Conservation (phyloP, 768 basidiomycete species). For the Punctularia strigosozonata region DNA sequence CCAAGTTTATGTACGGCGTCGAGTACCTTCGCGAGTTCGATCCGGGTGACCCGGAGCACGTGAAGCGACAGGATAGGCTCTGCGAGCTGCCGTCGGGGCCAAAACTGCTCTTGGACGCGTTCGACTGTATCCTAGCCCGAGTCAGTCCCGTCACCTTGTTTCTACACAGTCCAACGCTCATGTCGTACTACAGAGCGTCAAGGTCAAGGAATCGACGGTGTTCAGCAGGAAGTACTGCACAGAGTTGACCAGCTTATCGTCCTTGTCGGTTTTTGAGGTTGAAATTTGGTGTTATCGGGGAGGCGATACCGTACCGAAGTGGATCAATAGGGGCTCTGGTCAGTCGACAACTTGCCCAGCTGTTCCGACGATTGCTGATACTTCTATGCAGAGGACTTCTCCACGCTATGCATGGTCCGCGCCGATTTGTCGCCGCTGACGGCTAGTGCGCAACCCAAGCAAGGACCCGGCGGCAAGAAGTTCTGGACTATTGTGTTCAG, state of each 20-base stretch:
- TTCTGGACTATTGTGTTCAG: conserved; percentile 83
- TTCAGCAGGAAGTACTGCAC: conserved; percentile 78
- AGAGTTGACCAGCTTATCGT: conserved; percentile 63
- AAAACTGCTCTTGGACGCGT: conserved; percentile 68
- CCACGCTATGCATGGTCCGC: conserved; percentile 67
- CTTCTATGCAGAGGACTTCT: conserved; percentile 43
- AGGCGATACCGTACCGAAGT: conserved; percentile 56
- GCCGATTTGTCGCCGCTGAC: conserved; percentile 66
- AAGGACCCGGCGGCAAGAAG: conserved; percentile 49
- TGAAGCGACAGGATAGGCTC: conserved; percentile 47
- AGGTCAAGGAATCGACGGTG: conserved; percentile 72
- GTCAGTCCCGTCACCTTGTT: conserved; percentile 28
- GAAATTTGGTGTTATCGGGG: conserved; percentile 80
- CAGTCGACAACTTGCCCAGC: conserved; percentile 1
- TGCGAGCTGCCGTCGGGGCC: conserved; percentile 73
- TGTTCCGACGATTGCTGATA: conserved; percentile 1
- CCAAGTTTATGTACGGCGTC: conserved; percentile 73
- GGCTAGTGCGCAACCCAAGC: conserved; percentile 58
- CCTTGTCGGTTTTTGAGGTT: conserved; percentile 72
- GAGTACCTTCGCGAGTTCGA: conserved; percentile 66
- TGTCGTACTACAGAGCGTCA: conserved; percentile 46
- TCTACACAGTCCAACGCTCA: no score
- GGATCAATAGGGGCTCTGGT: conserved; percentile 54
- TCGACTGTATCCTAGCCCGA: conserved; percentile 66
- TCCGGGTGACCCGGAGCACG: conserved; percentile 52